Evolutionary conservation across 331 rosid genomes (phyloP).

Genomic region (Quercus lobata): DNA sequence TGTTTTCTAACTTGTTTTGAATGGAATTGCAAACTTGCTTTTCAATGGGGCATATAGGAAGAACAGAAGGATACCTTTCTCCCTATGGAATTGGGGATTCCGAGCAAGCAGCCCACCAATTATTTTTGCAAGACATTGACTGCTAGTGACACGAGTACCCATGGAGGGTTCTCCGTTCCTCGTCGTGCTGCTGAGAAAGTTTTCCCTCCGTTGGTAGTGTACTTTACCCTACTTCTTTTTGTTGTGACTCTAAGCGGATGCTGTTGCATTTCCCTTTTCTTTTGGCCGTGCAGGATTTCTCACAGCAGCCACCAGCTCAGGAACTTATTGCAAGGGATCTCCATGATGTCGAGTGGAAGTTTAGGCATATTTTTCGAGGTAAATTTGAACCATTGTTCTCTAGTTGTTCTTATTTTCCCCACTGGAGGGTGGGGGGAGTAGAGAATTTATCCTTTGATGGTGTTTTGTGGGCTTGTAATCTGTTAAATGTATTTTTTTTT

Average conservation of each 20-base stretch:
- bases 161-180: conserved; percentile 95
- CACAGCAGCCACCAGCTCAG: conserved; percentile 89
- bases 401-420: background rate
- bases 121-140: conserved; percentile 93
- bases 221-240: conserved; percentile 6
- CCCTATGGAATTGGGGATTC: conserved; percentile 84
- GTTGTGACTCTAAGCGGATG: conserved; percentile 17
- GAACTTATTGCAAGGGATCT: conserved; percentile 89
- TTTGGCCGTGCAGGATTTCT: conserved; percentile 59
- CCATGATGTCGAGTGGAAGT: conserved; percentile 94
- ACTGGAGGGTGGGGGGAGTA: background rate
- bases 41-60: conserved; percentile 39
- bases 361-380: conserved; percentile 88
- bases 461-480: background rate
- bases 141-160: conserved; percentile 97
- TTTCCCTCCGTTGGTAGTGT: conserved; percentile 78
- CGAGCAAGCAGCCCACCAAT: conserved; percentile 86
- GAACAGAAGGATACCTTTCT: conserved; percentile 87
- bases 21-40: background rate
- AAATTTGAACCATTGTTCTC: conserved; percentile 9
- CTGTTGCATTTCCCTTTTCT: conserved; percentile 22
- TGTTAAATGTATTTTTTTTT: background rate
- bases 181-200: conserved; percentile 97
- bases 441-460: background rate
- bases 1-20: background rate